Evolutionary conservation across 768 basidiomycete genomes (phyloP), one percentile per base, ranked within the genome.

Genomic region (Cyclocybe cylindracea): DNA sequence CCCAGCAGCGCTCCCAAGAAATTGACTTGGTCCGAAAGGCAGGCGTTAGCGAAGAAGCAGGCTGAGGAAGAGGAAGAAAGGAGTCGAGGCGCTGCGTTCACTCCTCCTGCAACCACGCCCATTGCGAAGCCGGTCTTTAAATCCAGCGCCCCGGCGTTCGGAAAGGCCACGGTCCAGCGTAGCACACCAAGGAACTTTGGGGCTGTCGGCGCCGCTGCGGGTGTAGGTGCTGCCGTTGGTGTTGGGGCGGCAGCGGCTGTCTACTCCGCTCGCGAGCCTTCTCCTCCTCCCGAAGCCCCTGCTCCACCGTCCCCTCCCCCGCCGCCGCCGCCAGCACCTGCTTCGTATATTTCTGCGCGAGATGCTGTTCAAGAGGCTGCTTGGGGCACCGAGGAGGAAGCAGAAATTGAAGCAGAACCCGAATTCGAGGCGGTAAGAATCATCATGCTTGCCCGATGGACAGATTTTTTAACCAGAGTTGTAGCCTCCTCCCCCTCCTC

Each of bases 11-110:
- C 78, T 0, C 51, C 74, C 1, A 91, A 91, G 74, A 95, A 93
- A 67, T 67, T 96, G 55, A 96, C 95, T 0, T 98, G 96, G 96
- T 89, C 82, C 51, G 90, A 98, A 66, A 79, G 95, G 16, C 95
- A 98, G 64, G 94, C 91, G 0, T 72, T 87, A n/a, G 88, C 93
- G 1, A 95, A 94, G 76, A 87, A 87, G 64, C 89, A 92, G 59
- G 75, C 79, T 11, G 90, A 86, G 57, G 92, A 90, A 58, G 94
- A 93, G 50, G 86, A 85, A 53, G 73, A 76, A 7, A 73, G 71
- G 41, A 91, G 89, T 61, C 83, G 75, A 39, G 71, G 75, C 39
- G 84, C 86, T 1, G 76, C 76, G 11, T 77, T 76, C 61, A 66
- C 70, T 39, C 60, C 77, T 4, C 65, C 78, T 0, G 58, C 70